A percentile compares a stretch with the other conserved stretches of the same genome.
Evolutionary conservation across 2,329 filamentous ascomycete genomes (phyloP).

Genomic region (Curvularia sp.): DNA sequence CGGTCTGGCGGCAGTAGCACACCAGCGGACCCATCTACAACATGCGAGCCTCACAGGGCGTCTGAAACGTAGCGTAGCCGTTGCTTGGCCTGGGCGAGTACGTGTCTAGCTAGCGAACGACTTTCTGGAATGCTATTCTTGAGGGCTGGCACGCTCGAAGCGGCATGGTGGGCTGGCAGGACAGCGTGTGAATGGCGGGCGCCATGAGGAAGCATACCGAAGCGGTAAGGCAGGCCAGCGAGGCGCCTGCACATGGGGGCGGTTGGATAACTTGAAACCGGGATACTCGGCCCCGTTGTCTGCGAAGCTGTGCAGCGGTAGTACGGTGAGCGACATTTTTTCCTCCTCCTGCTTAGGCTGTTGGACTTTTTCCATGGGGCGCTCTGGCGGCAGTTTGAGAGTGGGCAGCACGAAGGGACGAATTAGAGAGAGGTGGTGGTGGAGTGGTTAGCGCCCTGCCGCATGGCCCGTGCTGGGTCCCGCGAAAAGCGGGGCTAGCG

Average conservation of each 20-base stretch:
- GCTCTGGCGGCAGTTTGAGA: conserved; percentile 45
- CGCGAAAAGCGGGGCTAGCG: conserved; percentile 28
- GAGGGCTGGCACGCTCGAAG: conserved; percentile 26
- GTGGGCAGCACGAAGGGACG: conserved; percentile 35
- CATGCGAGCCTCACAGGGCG: conserved; percentile 40
- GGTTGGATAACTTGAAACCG: conserved; percentile 50
- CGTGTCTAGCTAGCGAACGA: conserved; percentile 34
- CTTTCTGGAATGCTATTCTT: conserved; percentile 36
- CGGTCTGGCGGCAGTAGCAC: conserved; percentile 43
- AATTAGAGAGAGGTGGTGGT: conserved; percentile 45
- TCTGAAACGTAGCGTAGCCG: conserved; percentile 47
- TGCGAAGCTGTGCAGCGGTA: conserved; percentile 15
- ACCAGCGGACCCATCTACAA: conserved; percentile 30
- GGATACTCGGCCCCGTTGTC: conserved; percentile 31
- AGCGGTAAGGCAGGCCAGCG: conserved; percentile 35
- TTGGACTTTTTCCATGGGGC: conserved; percentile 12
- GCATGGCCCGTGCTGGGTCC: conserved; percentile 31
- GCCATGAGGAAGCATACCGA: conserved; percentile 33
- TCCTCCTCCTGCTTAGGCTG: neutral
- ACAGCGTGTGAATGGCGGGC: conserved; percentile 38
- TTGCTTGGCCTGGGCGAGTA: conserved; percentile 43
- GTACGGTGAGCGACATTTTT: conserved; percentile 11
- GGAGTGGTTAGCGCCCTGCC: conserved; percentile 40
- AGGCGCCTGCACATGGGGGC: conserved; percentile 47
- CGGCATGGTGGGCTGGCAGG: conserved; percentile 24